phyloP scores from a whole-genome alignment of 192 early-diverging fungal genomes.

The Dispira parvispora region DNA sequence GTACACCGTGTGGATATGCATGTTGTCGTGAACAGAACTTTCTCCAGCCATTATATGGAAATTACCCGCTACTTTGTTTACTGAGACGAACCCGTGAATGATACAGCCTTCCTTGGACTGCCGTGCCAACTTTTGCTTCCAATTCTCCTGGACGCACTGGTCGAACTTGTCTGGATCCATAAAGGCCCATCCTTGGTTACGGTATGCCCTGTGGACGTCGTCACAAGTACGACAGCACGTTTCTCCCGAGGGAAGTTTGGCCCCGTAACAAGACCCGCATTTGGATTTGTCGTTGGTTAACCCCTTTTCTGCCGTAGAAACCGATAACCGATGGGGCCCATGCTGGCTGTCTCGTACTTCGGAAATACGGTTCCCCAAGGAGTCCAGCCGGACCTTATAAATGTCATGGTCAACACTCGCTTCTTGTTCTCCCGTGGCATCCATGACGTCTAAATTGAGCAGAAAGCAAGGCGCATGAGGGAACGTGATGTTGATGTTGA shows the following conservation, averaged over 20 bases:
- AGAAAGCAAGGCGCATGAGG: conserved; percentile 85
- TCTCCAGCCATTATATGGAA: conserved; percentile 87
- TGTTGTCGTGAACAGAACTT: conserved; percentile 18
- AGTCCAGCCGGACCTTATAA: conserved; percentile 61
- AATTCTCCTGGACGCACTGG: conserved; percentile 84
- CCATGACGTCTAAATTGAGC: conserved; percentile 88
- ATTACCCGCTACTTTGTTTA: conserved; percentile 89
- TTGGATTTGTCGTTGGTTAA: conserved; percentile 24
- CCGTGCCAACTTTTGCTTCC: conserved; percentile 45
- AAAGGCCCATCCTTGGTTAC: conserved; percentile 69
- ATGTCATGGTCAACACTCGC: conserved; percentile 60
- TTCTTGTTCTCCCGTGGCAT: conserved; percentile 78
- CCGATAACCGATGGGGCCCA: conserved; percentile 2
- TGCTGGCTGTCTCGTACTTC: conserved; percentile 21
- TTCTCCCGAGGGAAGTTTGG: conserved; percentile 31
- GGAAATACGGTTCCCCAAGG: conserved; percentile 43
- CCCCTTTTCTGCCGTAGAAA: neutral
- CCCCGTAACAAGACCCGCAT: conserved; percentile 88
- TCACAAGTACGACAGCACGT: conserved; percentile 89
- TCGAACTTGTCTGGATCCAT: conserved; percentile 54
- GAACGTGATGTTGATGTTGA: conserved; percentile 82
- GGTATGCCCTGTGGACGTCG: conserved; percentile 75
- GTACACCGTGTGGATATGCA: conserved; percentile 21
- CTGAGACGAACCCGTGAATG: conserved; percentile 55
- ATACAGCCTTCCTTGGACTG: conserved; percentile 85